Conservation (phyloP, 345 rosid genomes). For the Gossypium turneri region DNA sequence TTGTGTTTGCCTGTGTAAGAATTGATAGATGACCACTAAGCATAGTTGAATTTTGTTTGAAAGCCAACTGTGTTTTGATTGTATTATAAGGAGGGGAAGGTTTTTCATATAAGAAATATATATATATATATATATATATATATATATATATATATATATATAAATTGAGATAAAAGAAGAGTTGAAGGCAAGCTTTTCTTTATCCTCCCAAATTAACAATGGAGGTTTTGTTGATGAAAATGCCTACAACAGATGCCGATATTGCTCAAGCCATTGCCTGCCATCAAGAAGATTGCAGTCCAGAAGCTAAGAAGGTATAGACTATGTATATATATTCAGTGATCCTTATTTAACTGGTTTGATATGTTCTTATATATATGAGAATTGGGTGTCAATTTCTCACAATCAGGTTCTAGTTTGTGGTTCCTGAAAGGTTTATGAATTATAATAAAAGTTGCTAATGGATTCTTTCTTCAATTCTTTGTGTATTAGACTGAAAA, state of each 20-base stretch:
- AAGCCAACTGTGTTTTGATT: background rate
- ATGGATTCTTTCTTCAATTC: conserved; percentile 1
- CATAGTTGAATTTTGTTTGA: conserved; percentile 6
- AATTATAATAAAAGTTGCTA: background rate
- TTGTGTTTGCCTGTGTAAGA: conserved; percentile 31
- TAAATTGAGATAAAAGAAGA: background rate
- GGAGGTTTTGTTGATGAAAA: conserved; percentile 37
- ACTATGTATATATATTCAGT: too few species aligned
- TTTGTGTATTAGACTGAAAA: conserved; percentile 18
- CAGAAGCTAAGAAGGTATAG: conserved; percentile 26
- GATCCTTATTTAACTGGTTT: background rate
- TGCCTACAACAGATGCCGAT: conserved; percentile 23
- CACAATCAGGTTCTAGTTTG: background rate
- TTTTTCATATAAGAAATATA: background rate
- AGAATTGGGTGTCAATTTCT: background rate
- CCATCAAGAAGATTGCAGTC: conserved; percentile 25
- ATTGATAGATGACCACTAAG: background rate
- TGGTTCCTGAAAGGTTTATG: background rate
- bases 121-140: background rate
- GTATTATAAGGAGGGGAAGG: conserved; percentile 14
- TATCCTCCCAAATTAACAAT: conserved; percentile 12
- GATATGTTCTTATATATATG: background rate
- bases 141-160: background rate
- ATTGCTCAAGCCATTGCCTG: conserved; percentile 22
- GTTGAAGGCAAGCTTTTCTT: conserved; percentile 3